Percentiles rank a stretch among this genome's conserved stretches.
Evolutionary conservation across 1,284 basidiomycete genomes (phyloP).

Genomic region (Leccinum olivaceoglutinosum): DNA sequence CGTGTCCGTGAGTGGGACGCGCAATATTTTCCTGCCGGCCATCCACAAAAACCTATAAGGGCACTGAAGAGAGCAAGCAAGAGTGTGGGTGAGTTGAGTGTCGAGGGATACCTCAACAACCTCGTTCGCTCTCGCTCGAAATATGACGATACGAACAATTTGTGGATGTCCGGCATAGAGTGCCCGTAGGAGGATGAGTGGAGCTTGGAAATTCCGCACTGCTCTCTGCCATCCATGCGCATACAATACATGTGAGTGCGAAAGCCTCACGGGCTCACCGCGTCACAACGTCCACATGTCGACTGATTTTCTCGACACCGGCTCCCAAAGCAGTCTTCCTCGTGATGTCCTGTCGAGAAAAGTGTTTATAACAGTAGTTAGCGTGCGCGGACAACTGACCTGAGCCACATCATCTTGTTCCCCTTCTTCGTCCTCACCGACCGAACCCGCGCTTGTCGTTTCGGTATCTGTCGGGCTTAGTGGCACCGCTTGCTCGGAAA

Average conservation of each 20-base stretch:
- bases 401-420: slow-evolving; percentile 32
- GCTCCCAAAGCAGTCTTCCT: slow-evolving; percentile 48
- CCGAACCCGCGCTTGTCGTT: slow-evolving; percentile 8
- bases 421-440: slow-evolving; percentile 13
- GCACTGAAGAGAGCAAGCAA: background rate
- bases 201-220: slow-evolving; percentile 4
- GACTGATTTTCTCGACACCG: slow-evolving; percentile 67
- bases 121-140: background rate
- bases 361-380: slow-evolving; percentile 2
- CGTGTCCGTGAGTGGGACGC: background rate
- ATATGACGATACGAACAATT: background rate
- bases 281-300: slow-evolving; percentile 36
- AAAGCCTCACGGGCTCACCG: slow-evolving; percentile 12
- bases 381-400: slow-evolving; percentile 24
- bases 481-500: background rate
- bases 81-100: background rate
- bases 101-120: background rate
- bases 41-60: background rate
- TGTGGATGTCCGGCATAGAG: background rate
- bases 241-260: background rate
- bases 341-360: slow-evolving; percentile 23
- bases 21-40: background rate
- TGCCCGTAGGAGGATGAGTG: slow-evolving; percentile 3
- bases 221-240: slow-evolving; percentile 1
- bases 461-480: slow-evolving; percentile 14